Evolutionary conservation across 139 green algal genomes (phyloP), one percentile per base, ranked within the genome.

Genomic region (Prasinococcaceae sp.): DNA sequence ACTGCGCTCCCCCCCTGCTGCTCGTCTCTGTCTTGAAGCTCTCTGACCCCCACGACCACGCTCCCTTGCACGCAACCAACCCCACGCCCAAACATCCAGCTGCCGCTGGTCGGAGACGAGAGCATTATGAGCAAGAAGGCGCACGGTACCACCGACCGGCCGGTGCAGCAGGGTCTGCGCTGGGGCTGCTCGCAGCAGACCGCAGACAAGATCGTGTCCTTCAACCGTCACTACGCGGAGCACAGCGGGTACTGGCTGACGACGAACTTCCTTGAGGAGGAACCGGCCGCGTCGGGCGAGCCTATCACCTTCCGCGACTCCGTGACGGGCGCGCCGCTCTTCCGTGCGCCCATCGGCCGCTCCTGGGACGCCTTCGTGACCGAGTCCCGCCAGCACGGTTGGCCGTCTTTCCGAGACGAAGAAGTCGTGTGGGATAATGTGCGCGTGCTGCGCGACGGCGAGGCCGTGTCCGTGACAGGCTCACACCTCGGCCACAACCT

Each of bases 401-500:
- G 63, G 63, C 63, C 63, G 16, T 61, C 46, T 1, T 72, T 72
- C 52, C 55, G 63, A 27, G 56, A 72, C 38, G 38, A 61, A 44
- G 63, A 72, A 32, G 44, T 66, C 4, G 50, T 65, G 14, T 65
- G 47, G 47, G 63, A 72, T 3, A 44, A 65, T 54, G 56, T 72
- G 8, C 44, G 55, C 16, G 58, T 61, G 33, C 50, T 72, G 12
- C 16, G 29, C 3, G 61, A 59, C 35, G 55, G 63, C 33, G 63
- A 72, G 58, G 27, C 54, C 1, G 53, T 70, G 16, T 55, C 43
- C 29, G 22, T 44, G 2, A 39, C 47, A 5, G 61, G 61, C 3
- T 60, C 47, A 3, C 61, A 70, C 49, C 35, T 66, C 36, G 63
- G 63, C 4, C 63, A 72, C 40, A 66, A 66, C 46, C 44, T 72